Evolutionary conservation across 352 stramenopile genomes (phyloP).

Genomic region (Ophiocytium majus): DNA sequence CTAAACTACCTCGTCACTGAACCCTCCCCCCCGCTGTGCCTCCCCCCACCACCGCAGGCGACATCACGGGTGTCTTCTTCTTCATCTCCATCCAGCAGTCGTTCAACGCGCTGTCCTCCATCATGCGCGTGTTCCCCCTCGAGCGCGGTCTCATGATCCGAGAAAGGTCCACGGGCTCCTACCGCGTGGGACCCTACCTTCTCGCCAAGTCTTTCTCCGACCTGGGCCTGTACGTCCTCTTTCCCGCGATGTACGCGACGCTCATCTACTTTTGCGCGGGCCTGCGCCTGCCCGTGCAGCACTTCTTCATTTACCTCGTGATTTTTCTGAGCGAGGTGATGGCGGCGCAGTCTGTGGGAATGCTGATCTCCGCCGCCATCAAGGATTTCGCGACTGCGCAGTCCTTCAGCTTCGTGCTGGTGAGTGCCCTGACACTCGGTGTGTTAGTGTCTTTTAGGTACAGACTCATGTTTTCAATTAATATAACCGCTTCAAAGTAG

Average conservation of each 20-base stretch:
- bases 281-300: conserved; percentile 26
- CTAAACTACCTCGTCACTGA: too few species aligned
- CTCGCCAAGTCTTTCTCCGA: conserved; percentile 57
- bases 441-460: too few species aligned
- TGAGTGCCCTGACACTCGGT: too few species aligned
- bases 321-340: conserved; percentile 49
- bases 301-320: conserved; percentile 51
- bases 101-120: conserved; percentile 52
- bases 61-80: conserved; percentile 55
- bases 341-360: conserved; percentile 53
- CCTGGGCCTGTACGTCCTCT: conserved; percentile 51
- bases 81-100: conserved; percentile 59
- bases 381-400: conserved; percentile 53
- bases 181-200: conserved; percentile 55
- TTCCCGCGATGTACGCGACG: conserved; percentile 50
- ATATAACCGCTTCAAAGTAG: too few species aligned
- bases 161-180: conserved; percentile 53
- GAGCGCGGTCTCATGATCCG: conserved; percentile 56
- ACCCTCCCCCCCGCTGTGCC: too few species aligned
- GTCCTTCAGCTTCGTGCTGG: conserved; percentile 51
- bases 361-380: conserved; percentile 52
- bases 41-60: too few species aligned
- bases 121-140: conserved; percentile 55
- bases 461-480: too few species aligned
- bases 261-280: conserved; percentile 55